These are phyloP conservation scores for Neoboletus brunneissimus DNA, from an alignment of 768 basidiomycete species.

Conservation along the genomic window DNA sequence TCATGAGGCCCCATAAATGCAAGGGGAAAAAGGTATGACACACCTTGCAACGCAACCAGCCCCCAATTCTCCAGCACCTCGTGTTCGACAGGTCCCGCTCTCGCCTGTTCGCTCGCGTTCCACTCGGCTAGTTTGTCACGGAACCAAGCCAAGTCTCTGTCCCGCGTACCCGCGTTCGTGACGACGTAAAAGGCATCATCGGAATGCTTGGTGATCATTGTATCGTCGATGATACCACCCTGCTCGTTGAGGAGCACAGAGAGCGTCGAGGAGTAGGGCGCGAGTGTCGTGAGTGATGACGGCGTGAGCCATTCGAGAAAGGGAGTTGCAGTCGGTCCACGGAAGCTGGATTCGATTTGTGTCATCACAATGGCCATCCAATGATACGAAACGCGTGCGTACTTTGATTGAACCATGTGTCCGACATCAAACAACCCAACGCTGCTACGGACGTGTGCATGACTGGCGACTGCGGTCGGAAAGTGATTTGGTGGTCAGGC, in stretches of 20 bases:
- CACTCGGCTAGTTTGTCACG: slow-evolving; percentile 64
- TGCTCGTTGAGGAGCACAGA: slow-evolving; percentile 84
- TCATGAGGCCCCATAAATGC: not conserved
- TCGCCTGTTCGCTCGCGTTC: slow-evolving; percentile 58
- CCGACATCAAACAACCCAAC: slow-evolving; percentile 95
- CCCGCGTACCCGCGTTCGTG: slow-evolving; percentile 89
- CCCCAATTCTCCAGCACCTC: slow-evolving; percentile 85
- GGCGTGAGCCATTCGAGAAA: slow-evolving; percentile 93
- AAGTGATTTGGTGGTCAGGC: slow-evolving; percentile 9
- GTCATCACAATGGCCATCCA: not conserved
- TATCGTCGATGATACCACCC: slow-evolving; percentile 97
- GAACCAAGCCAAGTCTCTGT: slow-evolving; percentile 81
- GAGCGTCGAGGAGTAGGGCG: slow-evolving; percentile 76
- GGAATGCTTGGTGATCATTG: slow-evolving; percentile 84
- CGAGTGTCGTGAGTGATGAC: slow-evolving; percentile 67
- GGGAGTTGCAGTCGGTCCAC: slow-evolving; percentile 67
- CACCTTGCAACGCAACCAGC: slow-evolving; percentile 86
- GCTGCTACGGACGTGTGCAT: slow-evolving; percentile 79
- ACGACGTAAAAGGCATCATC: slow-evolving; percentile 87
- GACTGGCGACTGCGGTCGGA: slow-evolving; percentile 67
- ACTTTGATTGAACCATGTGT: slow-evolving; percentile 97
- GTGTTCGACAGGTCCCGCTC: slow-evolving; percentile 66
- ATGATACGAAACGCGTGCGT: slow-evolving; percentile 15
- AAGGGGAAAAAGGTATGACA: slow-evolving; percentile 11
- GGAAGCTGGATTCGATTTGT: slow-evolving; percentile 53